Evolutionary conservation across 495 filamentous ascomycete species (phyloP), one percentile per base, ranked within the genome.

Genomic region (Saxispiralis lemnorum): DNA sequence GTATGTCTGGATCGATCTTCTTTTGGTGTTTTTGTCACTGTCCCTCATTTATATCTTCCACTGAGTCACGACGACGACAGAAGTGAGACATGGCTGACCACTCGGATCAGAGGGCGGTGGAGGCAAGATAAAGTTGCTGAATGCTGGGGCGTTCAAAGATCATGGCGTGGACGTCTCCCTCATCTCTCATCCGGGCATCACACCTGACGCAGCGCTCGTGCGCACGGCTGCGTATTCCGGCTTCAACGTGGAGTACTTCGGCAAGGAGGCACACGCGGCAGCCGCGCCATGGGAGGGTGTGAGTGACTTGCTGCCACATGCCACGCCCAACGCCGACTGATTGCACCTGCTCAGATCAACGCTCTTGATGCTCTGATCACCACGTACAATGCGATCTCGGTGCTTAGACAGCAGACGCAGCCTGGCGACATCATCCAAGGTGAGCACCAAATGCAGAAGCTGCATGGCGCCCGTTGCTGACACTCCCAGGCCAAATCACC

Each of bases 91-190:
- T n/a, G n/a, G n/a, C n/a, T n/a, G n/a, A n/a, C n/a, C n/a, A 4
- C n/a, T 28, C 6, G 6, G 20, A 6, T 20, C 35, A 53, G 50
- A 83, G 62, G 72, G 70, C 14, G 75, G 76, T 10, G 77, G 77
- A 7, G 79, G 78, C 17, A 82, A 84, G 55, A 75, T 75, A 43
- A 70, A 68, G 35, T 63, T 82, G 7, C 63, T 81, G 21, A 55
- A 78, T 14, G 68, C 65, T 0, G 76, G 75, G 0, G 79, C 77
- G 4, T 81, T 78, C 56, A 59, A 68, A 28, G 64, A 64, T 13
- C 36, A 41, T 20, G 19, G 43, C 15, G 74, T 78, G n/a, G 75
- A 80, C 53, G 67, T 80, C 44, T 73, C 63, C 15, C 60, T 82
- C 30, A 77, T 81, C 58, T 69, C 73, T 33, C 78, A 75, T 55